Evolutionary conservation across 169 alveolate species (phyloP).

Genomic region (Eimeria falciformis): DNA sequence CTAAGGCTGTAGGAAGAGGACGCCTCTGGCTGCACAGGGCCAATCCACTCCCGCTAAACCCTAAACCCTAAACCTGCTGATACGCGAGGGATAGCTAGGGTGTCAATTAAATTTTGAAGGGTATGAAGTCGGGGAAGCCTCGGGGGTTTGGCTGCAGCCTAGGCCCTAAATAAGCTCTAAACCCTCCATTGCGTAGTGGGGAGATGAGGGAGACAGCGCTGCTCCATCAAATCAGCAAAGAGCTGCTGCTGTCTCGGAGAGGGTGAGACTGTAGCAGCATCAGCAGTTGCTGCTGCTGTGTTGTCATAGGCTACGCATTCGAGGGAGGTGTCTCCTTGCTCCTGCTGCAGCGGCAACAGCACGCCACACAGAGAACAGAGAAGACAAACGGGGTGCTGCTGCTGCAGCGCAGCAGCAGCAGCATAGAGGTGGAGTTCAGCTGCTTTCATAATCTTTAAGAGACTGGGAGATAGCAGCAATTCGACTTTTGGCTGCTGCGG

Average conservation of each 20-base stretch:
- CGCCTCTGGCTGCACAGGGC: neutral
- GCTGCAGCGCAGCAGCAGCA: neutral
- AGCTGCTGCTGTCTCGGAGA: neutral
- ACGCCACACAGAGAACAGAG: no score
- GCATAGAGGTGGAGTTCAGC: neutral
- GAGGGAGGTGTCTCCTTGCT: neutral
- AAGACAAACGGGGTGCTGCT: no score
- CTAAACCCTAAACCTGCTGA: neutral
- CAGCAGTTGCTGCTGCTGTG: slow-evolving; percentile 3
- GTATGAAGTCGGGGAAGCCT: no score
- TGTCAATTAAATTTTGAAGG: no score
- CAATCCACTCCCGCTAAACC: neutral
- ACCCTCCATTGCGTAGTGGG: no score
- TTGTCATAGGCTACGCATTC: no score
- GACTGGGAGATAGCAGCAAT: neutral
- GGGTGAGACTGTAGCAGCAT: no score
- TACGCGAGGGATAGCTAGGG: no score
- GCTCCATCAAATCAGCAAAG: no score
- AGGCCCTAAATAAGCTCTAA: no score
- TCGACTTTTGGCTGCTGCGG: slow-evolving; percentile 3
- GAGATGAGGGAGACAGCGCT: no score
- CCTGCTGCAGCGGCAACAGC: neutral
- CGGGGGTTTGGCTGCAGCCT: no score
- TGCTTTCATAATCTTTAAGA: neutral
- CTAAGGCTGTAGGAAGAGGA: neutral